These are phyloP conservation scores for Aspergillus ochraceus DNA, from an alignment of 2,329 filamentous ascomycete genomes.

Conservation along the genomic window DNA sequence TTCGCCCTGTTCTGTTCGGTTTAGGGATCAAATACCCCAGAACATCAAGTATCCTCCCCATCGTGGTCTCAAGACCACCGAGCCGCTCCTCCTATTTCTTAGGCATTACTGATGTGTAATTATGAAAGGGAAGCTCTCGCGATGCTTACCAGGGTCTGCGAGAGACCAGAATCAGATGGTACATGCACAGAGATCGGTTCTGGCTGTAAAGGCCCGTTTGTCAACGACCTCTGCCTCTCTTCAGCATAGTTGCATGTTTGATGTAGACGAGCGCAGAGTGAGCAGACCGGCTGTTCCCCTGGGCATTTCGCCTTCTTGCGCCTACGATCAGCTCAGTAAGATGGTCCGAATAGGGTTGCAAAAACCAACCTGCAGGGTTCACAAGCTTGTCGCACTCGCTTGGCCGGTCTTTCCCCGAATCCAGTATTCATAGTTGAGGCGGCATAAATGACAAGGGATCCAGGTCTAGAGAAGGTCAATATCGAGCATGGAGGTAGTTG, in stretches of 20 bases:
- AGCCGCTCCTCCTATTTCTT: slow-evolving; percentile 32
- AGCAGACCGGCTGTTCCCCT: slow-evolving; percentile 52
- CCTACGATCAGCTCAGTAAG: slow-evolving; percentile 28
- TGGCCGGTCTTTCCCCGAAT: slow-evolving; percentile 28
- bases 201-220: slow-evolving; percentile 3
- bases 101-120: not conserved
- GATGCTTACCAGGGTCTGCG: slow-evolving; percentile 22
- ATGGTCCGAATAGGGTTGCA: not conserved
- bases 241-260: slow-evolving; percentile 49
- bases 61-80: slow-evolving; percentile 33
- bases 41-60: slow-evolving; percentile 36
- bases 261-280: slow-evolving; percentile 50
- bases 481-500: not conserved
- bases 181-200: slow-evolving; percentile 1
- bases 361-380: slow-evolving; percentile 42
- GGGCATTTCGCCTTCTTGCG: slow-evolving; percentile 55
- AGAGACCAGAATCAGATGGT: slow-evolving; percentile 12
- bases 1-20: not conserved
- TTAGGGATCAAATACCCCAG: slow-evolving; percentile 30
- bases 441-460: not conserved
- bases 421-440: slow-evolving; percentile 9
- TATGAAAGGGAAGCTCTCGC: not conserved
- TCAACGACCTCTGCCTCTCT: slow-evolving; percentile 27
- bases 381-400: slow-evolving; percentile 43
- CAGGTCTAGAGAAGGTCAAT: not conserved